A percentile compares a stretch with the other conserved stretches of the same genome.
phyloP scores from a whole-genome alignment of 306 rosid species.

The Oxytropis ochrocephala region DNA sequence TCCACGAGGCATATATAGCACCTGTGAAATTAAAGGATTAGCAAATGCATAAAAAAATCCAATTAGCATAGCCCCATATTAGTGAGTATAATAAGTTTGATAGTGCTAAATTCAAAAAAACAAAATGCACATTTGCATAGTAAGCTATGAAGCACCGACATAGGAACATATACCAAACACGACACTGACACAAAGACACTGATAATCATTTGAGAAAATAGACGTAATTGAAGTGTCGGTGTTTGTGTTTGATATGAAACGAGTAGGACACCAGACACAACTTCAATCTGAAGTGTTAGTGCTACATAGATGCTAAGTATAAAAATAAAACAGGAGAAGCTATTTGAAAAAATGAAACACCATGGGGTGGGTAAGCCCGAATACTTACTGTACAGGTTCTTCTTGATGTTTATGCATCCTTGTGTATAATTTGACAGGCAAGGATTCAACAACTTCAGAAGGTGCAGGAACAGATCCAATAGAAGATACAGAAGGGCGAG shows the following conservation, averaged over 20 bases:
- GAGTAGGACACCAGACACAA: too few species aligned
- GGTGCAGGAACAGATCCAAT: constrained; percentile 99
- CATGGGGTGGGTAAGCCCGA: background rate
- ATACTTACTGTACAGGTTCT: constrained; percentile 89
- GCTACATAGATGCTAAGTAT: too few species aligned
- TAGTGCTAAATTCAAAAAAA: background rate
- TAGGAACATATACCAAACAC: too few species aligned
- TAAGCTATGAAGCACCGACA: background rate
- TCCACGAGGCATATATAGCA: constrained; percentile 99
- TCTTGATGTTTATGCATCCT: constrained; percentile 77
- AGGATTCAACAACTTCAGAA: constrained; percentile 84
- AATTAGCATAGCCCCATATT: background rate
- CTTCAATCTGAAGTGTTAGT: too few species aligned
- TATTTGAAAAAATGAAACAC: background rate
- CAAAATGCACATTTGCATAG: background rate
- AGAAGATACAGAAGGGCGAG: constrained; percentile 91
- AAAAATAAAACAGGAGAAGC: background rate
- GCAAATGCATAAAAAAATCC: background rate
- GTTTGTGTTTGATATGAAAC: too few species aligned
- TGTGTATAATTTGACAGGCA: constrained; percentile 76
- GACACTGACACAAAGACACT: too few species aligned
- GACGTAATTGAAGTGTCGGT: too few species aligned
- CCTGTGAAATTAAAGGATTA: constrained; percentile 36
- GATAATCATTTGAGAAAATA: too few species aligned
- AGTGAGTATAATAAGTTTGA: background rate